phyloP scores from a whole-genome alignment of 768 basidiomycete genomes.

The Obba rivulosa region DNA sequence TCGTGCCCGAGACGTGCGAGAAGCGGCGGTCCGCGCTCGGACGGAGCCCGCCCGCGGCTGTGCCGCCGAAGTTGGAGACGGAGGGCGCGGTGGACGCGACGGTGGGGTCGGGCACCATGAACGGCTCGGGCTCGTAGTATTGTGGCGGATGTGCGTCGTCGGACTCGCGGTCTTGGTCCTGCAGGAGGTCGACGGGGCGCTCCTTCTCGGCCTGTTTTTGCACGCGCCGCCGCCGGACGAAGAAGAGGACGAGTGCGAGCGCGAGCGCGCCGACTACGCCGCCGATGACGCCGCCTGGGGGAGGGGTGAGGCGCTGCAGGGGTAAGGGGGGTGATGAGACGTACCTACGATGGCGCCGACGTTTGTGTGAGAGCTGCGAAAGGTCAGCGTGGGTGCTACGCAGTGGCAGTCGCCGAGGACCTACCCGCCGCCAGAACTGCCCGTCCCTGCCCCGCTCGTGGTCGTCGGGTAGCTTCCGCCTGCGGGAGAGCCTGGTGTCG shows the following conservation, averaged over 20 bases:
- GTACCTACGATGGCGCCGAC: slow-evolving; percentile 48
- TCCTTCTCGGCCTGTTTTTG: slow-evolving; percentile 39
- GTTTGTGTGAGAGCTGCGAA: slow-evolving; percentile 23
- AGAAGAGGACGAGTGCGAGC: slow-evolving; percentile 35
- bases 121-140: slow-evolving; percentile 74
- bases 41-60: slow-evolving; percentile 3
- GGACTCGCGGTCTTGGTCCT: slow-evolving; percentile 36
- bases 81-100: slow-evolving; percentile 23
- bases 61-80: slow-evolving; percentile 1
- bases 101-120: slow-evolving; percentile 62
- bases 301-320: background rate
- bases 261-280: slow-evolving; percentile 48
- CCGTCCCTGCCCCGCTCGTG: slow-evolving; percentile 30
- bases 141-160: slow-evolving; percentile 51
- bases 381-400: background rate
- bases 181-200: slow-evolving; percentile 63
- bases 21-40: slow-evolving; percentile 13
- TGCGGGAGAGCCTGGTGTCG: slow-evolving; percentile 71
- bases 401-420: slow-evolving; percentile 2
- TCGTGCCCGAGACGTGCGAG: slow-evolving; percentile 15
- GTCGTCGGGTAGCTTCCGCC: slow-evolving; percentile 68
- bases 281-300: slow-evolving; percentile 47
- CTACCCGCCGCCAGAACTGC: slow-evolving; percentile 20
- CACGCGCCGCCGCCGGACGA: slow-evolving; percentile 42
- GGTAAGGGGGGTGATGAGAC: slow-evolving; percentile 5